A percentile compares a stretch with the other conserved stretches of the same genome.
These are phyloP conservation scores for Agaricus sinodeliciosus DNA, from an alignment of 768 basidiomycete species.

Conservation along the genomic window DNA sequence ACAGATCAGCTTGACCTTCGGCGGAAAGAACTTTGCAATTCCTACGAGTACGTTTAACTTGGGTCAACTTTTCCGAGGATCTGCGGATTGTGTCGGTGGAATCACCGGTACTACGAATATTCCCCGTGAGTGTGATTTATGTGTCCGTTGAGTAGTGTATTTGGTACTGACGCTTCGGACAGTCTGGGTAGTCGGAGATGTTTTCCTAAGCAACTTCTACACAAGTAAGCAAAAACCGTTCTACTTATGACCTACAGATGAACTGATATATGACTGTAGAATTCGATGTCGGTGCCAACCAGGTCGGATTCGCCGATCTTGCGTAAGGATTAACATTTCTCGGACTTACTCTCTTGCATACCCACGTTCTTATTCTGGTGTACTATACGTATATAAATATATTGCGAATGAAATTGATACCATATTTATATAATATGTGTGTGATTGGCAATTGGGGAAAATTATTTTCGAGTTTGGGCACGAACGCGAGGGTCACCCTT, in stretches of 20 bases:
- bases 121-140: background rate
- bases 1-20: slow-evolving; percentile 30
- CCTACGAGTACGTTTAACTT: slow-evolving; percentile 36
- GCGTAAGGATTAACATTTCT: slow-evolving; percentile 15
- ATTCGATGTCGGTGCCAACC: slow-evolving; percentile 31
- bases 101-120: slow-evolving; percentile 11
- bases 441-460: background rate
- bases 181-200: slow-evolving; percentile 35
- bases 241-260: background rate
- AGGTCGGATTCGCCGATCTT: slow-evolving; percentile 40
- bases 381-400: background rate
- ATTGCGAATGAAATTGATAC: background rate
- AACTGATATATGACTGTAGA: slow-evolving; percentile 11
- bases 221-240: slow-evolving; percentile 16
- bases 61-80: slow-evolving; percentile 38
- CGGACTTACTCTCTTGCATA: background rate
- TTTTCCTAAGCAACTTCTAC: slow-evolving; percentile 42
- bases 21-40: slow-evolving; percentile 33
- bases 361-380: background rate
- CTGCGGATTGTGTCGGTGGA: slow-evolving; percentile 47
- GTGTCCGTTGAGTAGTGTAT: background rate
- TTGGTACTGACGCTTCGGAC: background rate
- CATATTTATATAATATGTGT: background rate
- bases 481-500: slow-evolving; percentile 71
- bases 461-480: slow-evolving; percentile 39